These are phyloP conservation scores for Onygenales sp. DNA, from an alignment of 2,329 filamentous ascomycete species.

Conservation along the genomic window DNA sequence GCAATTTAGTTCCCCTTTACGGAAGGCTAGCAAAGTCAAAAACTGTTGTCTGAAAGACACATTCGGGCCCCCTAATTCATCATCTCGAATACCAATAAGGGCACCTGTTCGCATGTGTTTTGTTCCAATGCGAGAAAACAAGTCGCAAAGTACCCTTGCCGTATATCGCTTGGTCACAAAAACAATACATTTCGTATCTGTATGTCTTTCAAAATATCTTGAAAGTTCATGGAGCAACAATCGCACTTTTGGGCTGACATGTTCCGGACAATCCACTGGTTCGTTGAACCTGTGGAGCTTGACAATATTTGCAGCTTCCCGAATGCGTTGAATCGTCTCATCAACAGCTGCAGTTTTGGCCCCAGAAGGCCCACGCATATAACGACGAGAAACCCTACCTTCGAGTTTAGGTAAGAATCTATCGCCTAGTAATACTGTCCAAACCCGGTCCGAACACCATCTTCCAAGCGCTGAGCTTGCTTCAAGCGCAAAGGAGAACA, in stretches of 20 bases:
- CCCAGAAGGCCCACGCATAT: slow-evolving; percentile 6
- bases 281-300: slow-evolving; percentile 40
- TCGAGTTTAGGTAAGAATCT: slow-evolving; percentile 54
- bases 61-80: slow-evolving; percentile 45
- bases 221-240: slow-evolving; percentile 52
- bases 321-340: slow-evolving; percentile 46
- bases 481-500: slow-evolving; percentile 51
- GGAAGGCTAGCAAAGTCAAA: slow-evolving; percentile 56
- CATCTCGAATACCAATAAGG: slow-evolving; percentile 52
- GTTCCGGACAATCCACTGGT: slow-evolving; percentile 23
- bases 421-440: slow-evolving; percentile 60
- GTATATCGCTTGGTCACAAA: slow-evolving; percentile 76
- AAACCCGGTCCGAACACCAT: slow-evolving; percentile 79
- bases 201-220: slow-evolving; percentile 51
- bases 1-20: slow-evolving; percentile 50
- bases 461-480: slow-evolving; percentile 60
- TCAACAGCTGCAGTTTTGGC: slow-evolving; percentile 35
- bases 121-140: slow-evolving; percentile 54
- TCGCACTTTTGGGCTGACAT: slow-evolving; percentile 64
- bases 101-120: slow-evolving; percentile 51
- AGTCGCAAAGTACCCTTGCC: slow-evolving; percentile 59
- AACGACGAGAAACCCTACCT: slow-evolving; percentile 27
- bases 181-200: slow-evolving; percentile 65
- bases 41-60: slow-evolving; percentile 67
- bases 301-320: slow-evolving; percentile 49